These are phyloP conservation scores for Aspergillus texensis DNA, from an alignment of 2,329 filamentous ascomycete genomes.

Conservation along the genomic window DNA sequence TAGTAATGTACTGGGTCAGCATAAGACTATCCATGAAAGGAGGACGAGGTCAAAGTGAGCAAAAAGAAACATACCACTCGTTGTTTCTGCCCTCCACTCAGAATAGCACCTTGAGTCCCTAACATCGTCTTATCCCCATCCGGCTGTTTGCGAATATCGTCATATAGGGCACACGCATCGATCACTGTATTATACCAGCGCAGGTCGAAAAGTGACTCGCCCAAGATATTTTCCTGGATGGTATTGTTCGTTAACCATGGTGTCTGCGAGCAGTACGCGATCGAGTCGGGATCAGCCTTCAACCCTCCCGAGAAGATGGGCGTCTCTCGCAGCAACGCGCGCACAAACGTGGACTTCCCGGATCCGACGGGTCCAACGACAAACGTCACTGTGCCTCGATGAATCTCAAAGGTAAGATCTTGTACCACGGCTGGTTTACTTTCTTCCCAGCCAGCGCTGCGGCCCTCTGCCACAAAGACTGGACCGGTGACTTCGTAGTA, in stretches of 20 bases:
- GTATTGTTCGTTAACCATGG: constrained; percentile 22
- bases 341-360: constrained; percentile 23
- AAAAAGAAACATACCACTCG: constrained; percentile 16
- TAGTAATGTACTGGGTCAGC: background rate
- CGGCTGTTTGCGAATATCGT: constrained; percentile 26
- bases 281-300: background rate
- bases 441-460: background rate
- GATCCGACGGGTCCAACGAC: constrained; percentile 31
- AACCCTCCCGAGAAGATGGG: constrained; percentile 9
- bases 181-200: constrained; percentile 31
- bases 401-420: constrained; percentile 23
- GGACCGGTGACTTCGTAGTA: background rate
- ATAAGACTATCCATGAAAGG: background rate
- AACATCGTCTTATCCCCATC: constrained; percentile 25
- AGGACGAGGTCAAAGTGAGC: background rate
- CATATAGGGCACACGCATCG: constrained; percentile 24
- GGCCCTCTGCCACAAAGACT: background rate
- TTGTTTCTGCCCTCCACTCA: constrained; percentile 34
- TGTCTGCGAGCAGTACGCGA: constrained; percentile 17
- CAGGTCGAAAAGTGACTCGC: constrained; percentile 18
- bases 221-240: constrained; percentile 26
- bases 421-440: constrained; percentile 24
- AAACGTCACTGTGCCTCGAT: constrained; percentile 19
- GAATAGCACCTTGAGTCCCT: constrained; percentile 25
- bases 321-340: constrained; percentile 22